Conservation (phyloP, 306 rosid species). For the Dalbergia oliveri region DNA sequence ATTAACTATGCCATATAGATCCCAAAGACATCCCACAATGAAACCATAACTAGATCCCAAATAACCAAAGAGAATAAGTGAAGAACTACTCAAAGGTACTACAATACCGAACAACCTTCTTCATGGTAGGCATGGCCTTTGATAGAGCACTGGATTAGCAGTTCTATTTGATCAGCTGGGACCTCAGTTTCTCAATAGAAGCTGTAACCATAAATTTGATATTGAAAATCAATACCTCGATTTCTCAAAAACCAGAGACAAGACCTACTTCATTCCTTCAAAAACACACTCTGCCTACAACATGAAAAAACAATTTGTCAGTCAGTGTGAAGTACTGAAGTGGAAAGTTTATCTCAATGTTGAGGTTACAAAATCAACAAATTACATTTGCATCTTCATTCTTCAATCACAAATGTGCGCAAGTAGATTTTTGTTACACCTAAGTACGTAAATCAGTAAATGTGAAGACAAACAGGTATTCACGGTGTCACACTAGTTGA, state of each 20-base stretch:
- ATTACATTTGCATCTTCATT: not conserved
- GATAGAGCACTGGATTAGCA: slow-evolving; percentile 9
- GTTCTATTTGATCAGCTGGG: not conserved
- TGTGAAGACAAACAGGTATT: not conserved
- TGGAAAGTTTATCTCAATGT: not conserved
- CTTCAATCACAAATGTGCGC: not conserved
- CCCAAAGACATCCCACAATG: not conserved
- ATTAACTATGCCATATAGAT: not conserved
- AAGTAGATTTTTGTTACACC: not conserved
- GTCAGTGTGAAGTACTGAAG: not conserved
- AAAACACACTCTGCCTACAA: slow-evolving; percentile 13
- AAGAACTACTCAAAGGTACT: not conserved
- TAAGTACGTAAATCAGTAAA: not conserved
- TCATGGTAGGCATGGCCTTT: slow-evolving; percentile 55
- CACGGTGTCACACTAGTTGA: not conserved
- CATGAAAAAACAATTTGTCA: not conserved
- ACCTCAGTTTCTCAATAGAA: slow-evolving; percentile 22
- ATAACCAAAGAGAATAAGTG: not conserved
- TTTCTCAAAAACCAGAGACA: slow-evolving; percentile 11
- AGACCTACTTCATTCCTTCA: slow-evolving; percentile 33
- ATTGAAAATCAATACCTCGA: not conserved
- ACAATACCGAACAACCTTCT: slow-evolving; percentile 40
- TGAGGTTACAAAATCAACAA: slow-evolving; percentile 10
- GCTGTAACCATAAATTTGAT: slow-evolving; percentile 1
- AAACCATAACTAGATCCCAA: not conserved